A percentile compares a stretch with the other conserved stretches of the same genome.
phyloP scores from a whole-genome alignment of 768 basidiomycete genomes.

The Saitozyma sp. region DNA sequence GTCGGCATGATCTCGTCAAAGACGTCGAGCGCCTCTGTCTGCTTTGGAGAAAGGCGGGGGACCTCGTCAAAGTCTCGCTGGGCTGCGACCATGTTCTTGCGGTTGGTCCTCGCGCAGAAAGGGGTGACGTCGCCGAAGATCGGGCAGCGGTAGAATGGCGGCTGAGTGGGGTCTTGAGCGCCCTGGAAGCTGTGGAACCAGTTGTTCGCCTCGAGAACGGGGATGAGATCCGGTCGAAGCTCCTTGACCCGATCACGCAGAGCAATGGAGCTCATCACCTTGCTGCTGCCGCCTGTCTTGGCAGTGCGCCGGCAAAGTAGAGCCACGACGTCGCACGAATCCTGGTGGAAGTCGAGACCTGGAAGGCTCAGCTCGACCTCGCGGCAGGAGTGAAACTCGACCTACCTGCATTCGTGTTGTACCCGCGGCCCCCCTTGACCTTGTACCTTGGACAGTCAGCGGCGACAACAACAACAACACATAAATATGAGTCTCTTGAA shows the following conservation, averaged over 20 bases:
- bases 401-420: constrained; percentile 3
- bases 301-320: constrained; percentile 6
- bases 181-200: constrained; percentile 8
- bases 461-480: no score
- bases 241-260: constrained; percentile 7
- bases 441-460: constrained; percentile 1
- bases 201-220: constrained; percentile 4
- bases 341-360: constrained; percentile 8
- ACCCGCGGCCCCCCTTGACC: constrained; percentile 5
- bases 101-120: constrained; percentile 3
- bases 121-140: background rate
- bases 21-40: constrained; percentile 6
- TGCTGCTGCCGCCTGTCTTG: constrained; percentile 7
- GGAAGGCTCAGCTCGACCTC: no score
- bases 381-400: no score
- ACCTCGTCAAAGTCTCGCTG: constrained; percentile 7
- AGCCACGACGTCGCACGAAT: constrained; percentile 5
- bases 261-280: constrained; percentile 7
- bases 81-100: constrained; percentile 5
- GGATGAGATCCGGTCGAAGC: constrained; percentile 6
- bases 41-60: constrained; percentile 7
- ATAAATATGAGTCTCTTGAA: no score
- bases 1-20: constrained; percentile 9
- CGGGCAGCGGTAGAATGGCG: constrained; percentile 4
- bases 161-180: constrained; percentile 6